Evolutionary conservation across 2,329 filamentous ascomycete species (phyloP).

Genomic region (Aspergillus uvarum): DNA sequence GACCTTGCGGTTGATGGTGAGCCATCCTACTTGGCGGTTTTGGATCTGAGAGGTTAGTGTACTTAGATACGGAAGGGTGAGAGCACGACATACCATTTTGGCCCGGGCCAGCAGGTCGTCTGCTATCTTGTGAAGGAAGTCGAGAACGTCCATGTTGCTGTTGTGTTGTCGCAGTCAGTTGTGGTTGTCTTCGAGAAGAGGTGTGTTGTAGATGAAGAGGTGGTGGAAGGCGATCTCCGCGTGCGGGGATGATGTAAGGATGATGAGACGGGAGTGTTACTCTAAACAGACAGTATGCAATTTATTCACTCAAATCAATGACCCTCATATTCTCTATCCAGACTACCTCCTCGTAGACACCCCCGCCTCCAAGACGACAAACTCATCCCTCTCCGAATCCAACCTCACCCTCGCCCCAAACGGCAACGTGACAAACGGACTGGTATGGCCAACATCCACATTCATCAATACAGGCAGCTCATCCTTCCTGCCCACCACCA

Average conservation of each 20-base stretch:
- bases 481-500: neutral
- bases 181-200: neutral
- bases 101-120: slow-evolving; percentile 10
- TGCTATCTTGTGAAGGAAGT: slow-evolving; percentile 1
- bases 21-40: slow-evolving; percentile 34
- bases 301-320: too few relatives aligned
- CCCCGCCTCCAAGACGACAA: slow-evolving; percentile 29
- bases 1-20: slow-evolving; percentile 29
- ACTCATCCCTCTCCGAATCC: slow-evolving; percentile 41
- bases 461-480: slow-evolving; percentile 42
- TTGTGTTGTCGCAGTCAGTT: neutral
- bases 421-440: slow-evolving; percentile 45
- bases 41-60: slow-evolving; percentile 19
- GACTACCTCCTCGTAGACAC: neutral
- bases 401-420: slow-evolving; percentile 30
- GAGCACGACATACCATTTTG: slow-evolving; percentile 1
- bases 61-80: neutral
- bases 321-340: too few relatives aligned
- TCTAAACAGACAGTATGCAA: neutral
- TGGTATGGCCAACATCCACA: slow-evolving; percentile 48
- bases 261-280: neutral
- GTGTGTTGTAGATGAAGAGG: neutral
- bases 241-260: neutral
- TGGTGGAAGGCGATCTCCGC: neutral
- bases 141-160: neutral